Evolutionary conservation across 169 alveolate species (phyloP), one percentile per base, ranked within the genome.

Genomic region (Eimeria tenella): DNA sequence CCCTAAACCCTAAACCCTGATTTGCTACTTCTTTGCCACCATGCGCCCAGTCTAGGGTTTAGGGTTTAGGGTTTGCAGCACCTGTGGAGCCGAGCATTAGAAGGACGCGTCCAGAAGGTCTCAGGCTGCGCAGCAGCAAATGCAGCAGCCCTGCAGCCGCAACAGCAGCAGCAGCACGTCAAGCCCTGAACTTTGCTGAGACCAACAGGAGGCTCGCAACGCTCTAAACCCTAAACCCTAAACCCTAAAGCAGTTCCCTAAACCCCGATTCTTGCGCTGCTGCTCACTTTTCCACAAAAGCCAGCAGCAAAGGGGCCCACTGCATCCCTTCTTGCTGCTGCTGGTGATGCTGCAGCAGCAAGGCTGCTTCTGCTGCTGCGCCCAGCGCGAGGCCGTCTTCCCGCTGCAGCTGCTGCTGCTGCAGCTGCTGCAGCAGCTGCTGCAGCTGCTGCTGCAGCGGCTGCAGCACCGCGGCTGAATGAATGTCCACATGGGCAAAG

Each of bases 101-200:
- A 73, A 10, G 82, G 82, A 23, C 11, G 55, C 55, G 7, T 23
- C 82, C 82, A 73, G 53, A 73, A 73, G 55, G 19, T 50, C 82
- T 73, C 82, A 21, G 50, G 82, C 82, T 73, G 82, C 15, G 17
- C 82, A 73, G 82, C 82, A 73, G 82, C 82, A 73, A 73, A 73
- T 6, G 82, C 55, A 21, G 82, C 82, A 73, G 19, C 82, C 82
- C 82, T 73, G 82, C 82, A 73, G 50, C 82, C 1, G 58, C 82
- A 73, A 55, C 82, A 73, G 55, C 82, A 73, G 82, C 74, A 65
- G 74, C 74, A 65, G 23, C 52, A 5, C 42, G 42, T 31, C 42
- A 31, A 31, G 42, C 42, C 42, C 42, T 31, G 42, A 31, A 31
- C 42, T 31, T 31, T 31, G 2, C 42, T 31, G 2, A 31, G 42